Percentiles rank a stretch among this genome's conserved stretches.
phyloP scores from a whole-genome alignment of 2,329 filamentous ascomycete species.

The Dothideomycetidae sp. region DNA sequence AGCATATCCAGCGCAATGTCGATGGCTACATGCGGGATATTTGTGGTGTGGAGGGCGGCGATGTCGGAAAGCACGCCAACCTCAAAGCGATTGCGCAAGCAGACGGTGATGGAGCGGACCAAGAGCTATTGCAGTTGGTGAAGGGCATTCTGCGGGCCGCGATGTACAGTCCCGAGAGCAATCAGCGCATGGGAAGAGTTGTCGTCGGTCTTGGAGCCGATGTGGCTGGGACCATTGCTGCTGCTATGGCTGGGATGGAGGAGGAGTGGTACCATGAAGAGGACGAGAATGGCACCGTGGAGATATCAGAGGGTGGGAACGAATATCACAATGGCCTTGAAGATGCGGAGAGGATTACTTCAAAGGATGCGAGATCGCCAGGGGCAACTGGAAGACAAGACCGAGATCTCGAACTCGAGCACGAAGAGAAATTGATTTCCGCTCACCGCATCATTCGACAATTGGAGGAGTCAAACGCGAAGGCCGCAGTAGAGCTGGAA shows the following conservation, averaged over 20 bases:
- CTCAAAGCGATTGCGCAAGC: slow-evolving; percentile 33
- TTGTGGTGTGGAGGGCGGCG: slow-evolving; percentile 23
- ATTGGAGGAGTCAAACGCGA: slow-evolving; percentile 27
- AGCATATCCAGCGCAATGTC: slow-evolving; percentile 35
- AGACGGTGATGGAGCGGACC: slow-evolving; percentile 26
- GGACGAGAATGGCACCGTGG: slow-evolving; percentile 20
- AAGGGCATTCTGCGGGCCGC: slow-evolving; percentile 35
- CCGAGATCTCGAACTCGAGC: slow-evolving; percentile 34
- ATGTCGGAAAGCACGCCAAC: slow-evolving; percentile 26
- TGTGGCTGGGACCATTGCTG: slow-evolving; percentile 25
- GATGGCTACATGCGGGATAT: slow-evolving; percentile 36
- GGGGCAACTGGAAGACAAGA: slow-evolving; percentile 12
- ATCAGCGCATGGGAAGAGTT: slow-evolving; percentile 32
- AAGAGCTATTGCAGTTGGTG: slow-evolving; percentile 27
- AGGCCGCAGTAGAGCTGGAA: slow-evolving; percentile 29
- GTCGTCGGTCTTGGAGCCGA: slow-evolving; percentile 25
- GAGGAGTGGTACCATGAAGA: slow-evolving; percentile 12
- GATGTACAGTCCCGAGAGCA: slow-evolving; percentile 34
- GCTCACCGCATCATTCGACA: slow-evolving; percentile 33
- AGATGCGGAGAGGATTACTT: slow-evolving; percentile 15
- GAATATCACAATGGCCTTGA: slow-evolving; percentile 16
- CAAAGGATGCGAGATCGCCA: slow-evolving; percentile 12
- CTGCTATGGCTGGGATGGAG: slow-evolving; percentile 27
- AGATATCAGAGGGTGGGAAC: slow-evolving; percentile 20
- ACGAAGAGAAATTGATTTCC: slow-evolving; percentile 36